phyloP scores from a whole-genome alignment of 1,284 basidiomycete genomes.

The Amylostereum chailletii region DNA sequence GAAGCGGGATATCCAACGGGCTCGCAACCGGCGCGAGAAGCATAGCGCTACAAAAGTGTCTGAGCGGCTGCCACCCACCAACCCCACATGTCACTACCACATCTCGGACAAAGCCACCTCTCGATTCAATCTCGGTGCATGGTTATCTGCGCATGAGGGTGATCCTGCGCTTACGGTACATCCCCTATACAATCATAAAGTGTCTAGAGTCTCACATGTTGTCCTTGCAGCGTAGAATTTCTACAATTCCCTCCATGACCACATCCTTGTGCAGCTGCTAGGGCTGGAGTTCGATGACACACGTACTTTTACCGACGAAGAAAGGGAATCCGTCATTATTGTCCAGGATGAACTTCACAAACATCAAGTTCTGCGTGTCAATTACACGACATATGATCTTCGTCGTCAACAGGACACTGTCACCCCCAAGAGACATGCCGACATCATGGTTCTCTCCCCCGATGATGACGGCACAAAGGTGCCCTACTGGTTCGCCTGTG shows the following conservation, averaged over 20 bases:
- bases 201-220: not conserved
- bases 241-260: conserved; percentile 25
- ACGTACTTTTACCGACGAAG: not conserved
- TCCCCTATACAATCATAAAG: not conserved
- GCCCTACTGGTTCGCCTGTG: conserved; percentile 18
- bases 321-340: conserved; percentile 14
- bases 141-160: not conserved
- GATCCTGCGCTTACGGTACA: conserved; percentile 1
- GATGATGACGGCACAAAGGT: not conserved
- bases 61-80: too few species aligned
- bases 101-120: not conserved
- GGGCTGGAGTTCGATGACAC: not conserved
- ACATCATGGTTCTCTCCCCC: conserved; percentile 17
- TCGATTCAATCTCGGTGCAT: not conserved
- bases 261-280: conserved; percentile 10
- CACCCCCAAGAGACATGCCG: conserved; percentile 12
- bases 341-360: conserved; percentile 20
- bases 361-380: conserved; percentile 18
- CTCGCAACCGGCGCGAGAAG: too few species aligned
- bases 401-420: conserved; percentile 21
- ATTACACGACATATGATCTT: conserved; percentile 24
- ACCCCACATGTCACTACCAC: too few species aligned
- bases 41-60: too few species aligned
- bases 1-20: too few species aligned
- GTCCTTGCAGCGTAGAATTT: conserved; percentile 20